Evolutionary conservation across 2,329 filamentous ascomycete species (phyloP), one percentile per base, ranked within the genome.

Genomic region (Fusarium bactridioides): DNA sequence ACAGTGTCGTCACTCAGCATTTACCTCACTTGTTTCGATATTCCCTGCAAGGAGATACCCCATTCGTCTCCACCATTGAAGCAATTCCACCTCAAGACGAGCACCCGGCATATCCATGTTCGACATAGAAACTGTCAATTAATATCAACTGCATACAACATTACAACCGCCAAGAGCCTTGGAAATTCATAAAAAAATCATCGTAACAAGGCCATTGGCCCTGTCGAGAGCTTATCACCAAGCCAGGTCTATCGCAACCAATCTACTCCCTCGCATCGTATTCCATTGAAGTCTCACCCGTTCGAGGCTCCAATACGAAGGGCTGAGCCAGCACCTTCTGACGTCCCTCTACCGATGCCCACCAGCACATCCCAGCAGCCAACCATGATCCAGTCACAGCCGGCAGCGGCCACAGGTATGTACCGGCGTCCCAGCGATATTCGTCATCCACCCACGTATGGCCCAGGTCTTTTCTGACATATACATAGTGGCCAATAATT

Each of bases 381-480:
- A 72, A 69, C 62, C 72, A 77, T 78, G 76, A 74, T 78, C 33
- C 74, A 77, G 67, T 74, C 76, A 50, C 72, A 76, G 51, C 63
- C 70, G 33, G 45, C 70, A 50, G 48, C 74, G 45, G 56, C 66
- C 33, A 65, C 73, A 77, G 75, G 76, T 78, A 76, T 63, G 76
- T 75, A 64, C 68, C 40, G 40, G 29, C 38, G 56, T 59, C 55
- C 61, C 37, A 47, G 58, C 53, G 47, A 72, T 47, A 38, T 57
- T 62, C 66, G 57, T 57, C 54, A 72, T 63, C 62, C 40, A n/a
- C 56, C 69, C 50, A 45, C 62, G 63, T 40, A 47, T 47, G 48
- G 65, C 60, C 61, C 31, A 51, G 61, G 50, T 31, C 61, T 47
- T 47, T 69, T 58, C 66, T 69, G 51, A 69, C 65, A 58, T 69